Conservation (phyloP, 352 stramenopile species). For the Phytophthora capsici region DNA sequence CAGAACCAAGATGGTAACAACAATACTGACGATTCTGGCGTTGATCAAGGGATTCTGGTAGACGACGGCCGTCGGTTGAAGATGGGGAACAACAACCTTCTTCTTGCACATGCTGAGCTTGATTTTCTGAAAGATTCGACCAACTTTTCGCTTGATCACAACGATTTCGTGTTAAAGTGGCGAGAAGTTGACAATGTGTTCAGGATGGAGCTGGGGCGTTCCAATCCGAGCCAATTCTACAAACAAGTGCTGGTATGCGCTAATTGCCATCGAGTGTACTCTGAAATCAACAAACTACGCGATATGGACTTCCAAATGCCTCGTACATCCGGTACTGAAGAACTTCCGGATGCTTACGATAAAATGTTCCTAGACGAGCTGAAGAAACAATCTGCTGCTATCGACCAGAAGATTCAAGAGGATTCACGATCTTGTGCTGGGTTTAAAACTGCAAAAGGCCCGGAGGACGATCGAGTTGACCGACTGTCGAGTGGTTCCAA, state of each 20-base stretch:
- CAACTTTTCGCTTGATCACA: neutral
- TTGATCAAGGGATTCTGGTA: conserved; percentile 24
- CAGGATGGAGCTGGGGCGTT: conserved; percentile 64
- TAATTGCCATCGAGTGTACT: conserved; percentile 81
- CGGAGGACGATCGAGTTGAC: conserved; percentile 24
- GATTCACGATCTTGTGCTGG: neutral
- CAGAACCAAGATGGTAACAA: conserved; percentile 13
- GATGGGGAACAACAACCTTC: conserved; percentile 77
- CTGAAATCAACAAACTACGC: conserved; percentile 54
- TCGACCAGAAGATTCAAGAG: conserved; percentile 4
- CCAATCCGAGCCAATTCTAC: conserved; percentile 78
- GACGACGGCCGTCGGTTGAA: conserved; percentile 69
- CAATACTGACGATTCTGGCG: conserved; percentile 15
- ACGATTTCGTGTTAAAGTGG: conserved; percentile 51
- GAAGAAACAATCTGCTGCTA: conserved; percentile 49
- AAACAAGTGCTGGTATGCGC: conserved; percentile 76
- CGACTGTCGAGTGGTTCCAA: conserved; percentile 18
- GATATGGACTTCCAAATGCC: conserved; percentile 52
- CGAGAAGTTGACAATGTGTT: conserved; percentile 70
- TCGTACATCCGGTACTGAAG: too few relatives aligned
- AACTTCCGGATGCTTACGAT: conserved; percentile 39
- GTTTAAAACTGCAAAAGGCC: conserved; percentile 11
- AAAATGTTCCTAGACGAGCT: conserved; percentile 74
- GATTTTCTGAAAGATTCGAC: conserved; percentile 45
- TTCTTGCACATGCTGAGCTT: conserved; percentile 67